Conservation (phyloP, 495 filamentous ascomycete genomes). For the Articulospora tetracladia region DNA sequence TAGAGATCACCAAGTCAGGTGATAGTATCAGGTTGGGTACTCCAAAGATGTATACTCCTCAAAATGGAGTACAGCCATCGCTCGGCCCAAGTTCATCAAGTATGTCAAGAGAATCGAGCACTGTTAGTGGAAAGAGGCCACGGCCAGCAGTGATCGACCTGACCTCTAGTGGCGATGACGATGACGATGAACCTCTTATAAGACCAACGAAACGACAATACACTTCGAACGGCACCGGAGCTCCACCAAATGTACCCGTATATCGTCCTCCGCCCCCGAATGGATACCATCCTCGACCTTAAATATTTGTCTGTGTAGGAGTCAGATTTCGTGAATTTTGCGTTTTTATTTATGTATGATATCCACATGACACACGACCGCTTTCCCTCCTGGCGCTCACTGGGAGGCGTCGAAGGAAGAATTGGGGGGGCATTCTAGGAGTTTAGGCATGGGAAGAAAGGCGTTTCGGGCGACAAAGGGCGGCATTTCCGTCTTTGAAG, state of each 20-base stretch:
- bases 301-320: neutral
- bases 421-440: neutral
- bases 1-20: conserved; percentile 58
- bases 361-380: conserved; percentile 9
- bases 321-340: neutral
- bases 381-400: neutral
- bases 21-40: conserved; percentile 30
- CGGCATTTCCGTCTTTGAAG: too few relatives aligned
- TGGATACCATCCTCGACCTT: neutral
- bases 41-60: conserved; percentile 11
- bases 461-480: neutral
- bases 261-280: conserved; percentile 8
- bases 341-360: neutral
- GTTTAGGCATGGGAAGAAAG: neutral
- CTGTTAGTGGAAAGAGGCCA: conserved; percentile 19
- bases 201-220: conserved; percentile 53
- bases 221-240: conserved; percentile 5
- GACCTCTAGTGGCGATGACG: conserved; percentile 71
- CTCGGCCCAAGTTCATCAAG: conserved; percentile 43
- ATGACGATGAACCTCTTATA: conserved; percentile 53
- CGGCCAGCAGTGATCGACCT: conserved; percentile 69
- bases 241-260: neutral
- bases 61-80: conserved; percentile 29
- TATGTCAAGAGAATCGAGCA: neutral
- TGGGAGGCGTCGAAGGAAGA: conserved; percentile 4